Base-by-base conservation (phyloP, 768 basidiomycete genomes). In the Leccinum pellstonianum region DNA sequence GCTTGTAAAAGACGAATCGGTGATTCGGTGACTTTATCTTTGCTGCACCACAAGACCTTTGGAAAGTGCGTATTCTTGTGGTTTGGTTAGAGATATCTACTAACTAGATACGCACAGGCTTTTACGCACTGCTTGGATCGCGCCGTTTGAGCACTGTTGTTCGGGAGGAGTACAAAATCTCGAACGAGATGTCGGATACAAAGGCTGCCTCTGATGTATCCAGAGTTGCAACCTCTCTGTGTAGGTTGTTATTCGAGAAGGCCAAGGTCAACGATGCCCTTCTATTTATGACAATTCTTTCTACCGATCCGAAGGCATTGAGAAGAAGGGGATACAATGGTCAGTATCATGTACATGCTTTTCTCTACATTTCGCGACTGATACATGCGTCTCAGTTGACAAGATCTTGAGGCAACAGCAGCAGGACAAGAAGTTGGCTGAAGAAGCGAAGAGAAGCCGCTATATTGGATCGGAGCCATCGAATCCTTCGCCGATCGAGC, bases 261-360 rank as follows among this genome's bases (percentile, higher is more conserved):
- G 86, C 86, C 3, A 89, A 90, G 72, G 83, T 87, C 25, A 93
- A 95, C 68, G 96, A 99, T 70, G 85, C 91, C 0, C 78, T 99
- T 7, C 71, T 98, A 7, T 88, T 98, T 64, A 91, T 93, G 84
- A 97, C 95, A 0, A 93, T 99, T 55, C 80, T 99, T 17, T 93
- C 93, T 0, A 98, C 95, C 0, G 93, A 95, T 63, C 75, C 98
- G 43, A 83, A 85, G 59, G 86, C 92, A 3, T 73, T 97, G 62
- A 88, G 86, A 67, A 79, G 93, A 41, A 79, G 93, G 62, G 95
- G 93, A 5, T 95, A 93, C 69, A 93, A 94, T 66, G 88, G 91
- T 90, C 63, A 4, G 77, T 67, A 12, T 49, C 9, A 46, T 35
- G 43, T 47, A 60, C 14, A 37, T 38, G 59, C 10, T 12, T 53